A percentile compares a stretch with the other conserved stretches of the same genome.
phyloP scores from a whole-genome alignment of 2,329 filamentous ascomycete genomes.

The Sporothrix pallida region DNA sequence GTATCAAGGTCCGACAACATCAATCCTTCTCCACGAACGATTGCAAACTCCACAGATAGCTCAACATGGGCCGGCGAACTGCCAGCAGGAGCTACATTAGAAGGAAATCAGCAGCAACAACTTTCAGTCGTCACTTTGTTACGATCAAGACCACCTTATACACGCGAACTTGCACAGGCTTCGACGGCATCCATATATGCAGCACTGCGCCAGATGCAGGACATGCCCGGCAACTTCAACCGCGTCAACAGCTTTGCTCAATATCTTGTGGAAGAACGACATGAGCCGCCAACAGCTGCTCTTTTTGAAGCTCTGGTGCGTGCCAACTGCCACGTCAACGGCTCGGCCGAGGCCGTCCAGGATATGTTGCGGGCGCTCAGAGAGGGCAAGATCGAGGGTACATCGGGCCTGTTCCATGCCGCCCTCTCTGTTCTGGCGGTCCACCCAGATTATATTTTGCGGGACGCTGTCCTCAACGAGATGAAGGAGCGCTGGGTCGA shows the following conservation, averaged over 20 bases:
- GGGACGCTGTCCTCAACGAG: conserved; percentile 71
- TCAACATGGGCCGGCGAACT: not conserved
- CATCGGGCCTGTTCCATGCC: conserved; percentile 71
- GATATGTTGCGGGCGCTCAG: conserved; percentile 76
- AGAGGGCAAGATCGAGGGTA: conserved; percentile 63
- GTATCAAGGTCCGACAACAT: not conserved
- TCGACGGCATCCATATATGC: conserved; percentile 42
- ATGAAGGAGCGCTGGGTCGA: conserved; percentile 77
- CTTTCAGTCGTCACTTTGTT: conserved; percentile 31
- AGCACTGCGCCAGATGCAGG: conserved; percentile 51
- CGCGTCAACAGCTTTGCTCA: conserved; percentile 56
- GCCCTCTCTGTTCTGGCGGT: conserved; percentile 75
- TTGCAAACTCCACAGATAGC: not conserved
- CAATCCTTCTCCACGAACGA: not conserved
- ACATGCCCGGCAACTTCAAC: conserved; percentile 47
- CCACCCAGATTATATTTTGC: conserved; percentile 83
- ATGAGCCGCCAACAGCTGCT: conserved; percentile 59
- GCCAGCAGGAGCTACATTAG: not conserved
- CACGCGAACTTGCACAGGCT: conserved; percentile 30
- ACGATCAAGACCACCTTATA: conserved; percentile 33
- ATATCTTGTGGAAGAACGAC: conserved; percentile 62
- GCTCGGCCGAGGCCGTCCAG: conserved; percentile 68
- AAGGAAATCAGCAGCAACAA: conserved; percentile 9
- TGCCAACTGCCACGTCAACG: conserved; percentile 69
- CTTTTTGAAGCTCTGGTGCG: conserved; percentile 78